Conservation (phyloP, 257 asterid genomes). For the Coffea canephora region DNA sequence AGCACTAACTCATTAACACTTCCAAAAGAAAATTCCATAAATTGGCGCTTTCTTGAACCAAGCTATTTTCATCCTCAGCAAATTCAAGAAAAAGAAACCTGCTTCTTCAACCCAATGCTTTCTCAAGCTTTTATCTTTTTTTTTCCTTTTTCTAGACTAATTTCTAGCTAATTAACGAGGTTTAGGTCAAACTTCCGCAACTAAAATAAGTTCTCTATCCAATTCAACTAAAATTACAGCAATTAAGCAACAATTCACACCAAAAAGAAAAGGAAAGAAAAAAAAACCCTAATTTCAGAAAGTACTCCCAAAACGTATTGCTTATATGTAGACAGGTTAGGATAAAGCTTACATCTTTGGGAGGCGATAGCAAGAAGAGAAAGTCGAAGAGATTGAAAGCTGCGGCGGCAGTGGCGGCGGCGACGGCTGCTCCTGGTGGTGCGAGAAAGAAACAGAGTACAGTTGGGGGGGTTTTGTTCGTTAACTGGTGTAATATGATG, state of each 20-base stretch:
- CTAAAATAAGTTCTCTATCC: no score
- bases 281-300: neutral
- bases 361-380: neutral
- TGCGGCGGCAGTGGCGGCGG: neutral
- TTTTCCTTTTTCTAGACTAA: no score
- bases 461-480: no score
- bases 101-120: no score
- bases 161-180: neutral
- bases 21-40: neutral
- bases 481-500: no score
- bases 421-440: no score
- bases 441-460: neutral
- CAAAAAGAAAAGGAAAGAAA: neutral
- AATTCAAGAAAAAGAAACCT: neutral
- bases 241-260: neutral
- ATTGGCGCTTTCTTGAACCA: neutral
- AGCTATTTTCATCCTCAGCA: neutral
- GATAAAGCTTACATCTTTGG: neutral
- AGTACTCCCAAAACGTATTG: neutral
- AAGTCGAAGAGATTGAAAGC: neutral
- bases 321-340: neutral
- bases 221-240: neutral
- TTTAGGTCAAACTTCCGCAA: neutral
- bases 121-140: no score
- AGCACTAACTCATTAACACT: neutral